These are phyloP conservation scores for Suhomyces taliae DNA, from an alignment of 1,139 yeast genomes.

Conservation along the genomic window DNA sequence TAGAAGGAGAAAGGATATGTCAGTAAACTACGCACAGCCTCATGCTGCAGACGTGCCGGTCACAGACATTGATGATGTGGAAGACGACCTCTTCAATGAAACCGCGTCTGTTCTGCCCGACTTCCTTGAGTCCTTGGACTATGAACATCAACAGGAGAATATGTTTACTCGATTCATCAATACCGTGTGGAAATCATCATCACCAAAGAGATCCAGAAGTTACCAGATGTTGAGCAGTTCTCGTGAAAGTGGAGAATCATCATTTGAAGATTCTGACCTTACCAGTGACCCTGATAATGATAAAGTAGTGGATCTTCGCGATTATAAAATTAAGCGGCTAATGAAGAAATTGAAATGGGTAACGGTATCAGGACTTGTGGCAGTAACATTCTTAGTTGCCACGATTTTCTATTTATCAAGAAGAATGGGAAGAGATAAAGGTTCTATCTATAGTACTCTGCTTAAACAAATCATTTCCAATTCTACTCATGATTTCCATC, in stretches of 20 bases:
- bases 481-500: slow-evolving; percentile 71
- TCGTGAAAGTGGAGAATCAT: slow-evolving; percentile 4
- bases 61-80: slow-evolving; percentile 55
- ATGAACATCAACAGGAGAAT: slow-evolving; percentile 14
- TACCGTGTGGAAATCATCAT: background rate
- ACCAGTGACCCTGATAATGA: slow-evolving; percentile 4
- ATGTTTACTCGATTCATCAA: background rate
- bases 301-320: slow-evolving; percentile 23
- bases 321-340: slow-evolving; percentile 22
- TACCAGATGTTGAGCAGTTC: slow-evolving; percentile 12
- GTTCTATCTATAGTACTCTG: background rate
- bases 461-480: slow-evolving; percentile 42
- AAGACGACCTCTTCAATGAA: slow-evolving; percentile 42
- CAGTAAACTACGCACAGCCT: slow-evolving; percentile 17
- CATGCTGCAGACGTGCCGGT: slow-evolving; percentile 58
- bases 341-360: slow-evolving; percentile 3
- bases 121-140: slow-evolving; percentile 25
- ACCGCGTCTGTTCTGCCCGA: slow-evolving; percentile 16
- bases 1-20: slow-evolving; percentile 8
- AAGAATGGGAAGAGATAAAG: background rate
- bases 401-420: slow-evolving; percentile 8
- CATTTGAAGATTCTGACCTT: slow-evolving; percentile 4
- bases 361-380: slow-evolving; percentile 12
- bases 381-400: slow-evolving; percentile 5
- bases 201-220: background rate